These are phyloP conservation scores for Spergularia marina DNA, from an alignment of 148 eudicot species.

Conservation along the genomic window DNA sequence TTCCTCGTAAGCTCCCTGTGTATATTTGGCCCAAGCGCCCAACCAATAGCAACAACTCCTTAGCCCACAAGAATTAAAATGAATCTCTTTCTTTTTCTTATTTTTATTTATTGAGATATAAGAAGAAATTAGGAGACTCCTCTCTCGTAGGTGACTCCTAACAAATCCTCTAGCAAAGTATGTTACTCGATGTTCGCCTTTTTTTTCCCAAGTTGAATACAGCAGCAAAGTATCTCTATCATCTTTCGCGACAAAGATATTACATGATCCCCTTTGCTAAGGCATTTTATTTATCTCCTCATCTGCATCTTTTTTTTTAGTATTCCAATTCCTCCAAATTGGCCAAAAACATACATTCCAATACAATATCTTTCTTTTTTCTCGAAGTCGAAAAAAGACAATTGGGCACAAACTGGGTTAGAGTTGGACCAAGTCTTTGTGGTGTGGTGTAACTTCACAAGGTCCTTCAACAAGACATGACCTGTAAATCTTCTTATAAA, in stretches of 20 bases:
- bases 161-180: no score
- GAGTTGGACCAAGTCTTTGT: constrained; percentile 7
- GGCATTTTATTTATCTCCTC: constrained; percentile 20
- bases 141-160: no score
- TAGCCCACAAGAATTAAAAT: constrained; percentile 19
- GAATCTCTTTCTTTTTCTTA: constrained; percentile 13
- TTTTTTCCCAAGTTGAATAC: constrained; percentile 25
- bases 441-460: not conserved
- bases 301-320: constrained; percentile 15
- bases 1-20: constrained; percentile 12
- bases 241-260: constrained; percentile 24
- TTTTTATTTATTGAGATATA: no score
- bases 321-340: constrained; percentile 16
- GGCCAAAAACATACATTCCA: not conserved
- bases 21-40: not conserved
- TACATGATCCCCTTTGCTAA: constrained; percentile 27
- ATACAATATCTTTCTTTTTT: not conserved
- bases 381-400: not conserved
- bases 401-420: constrained; percentile 13
- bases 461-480: constrained; percentile 1
- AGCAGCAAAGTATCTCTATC: constrained; percentile 25
- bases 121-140: no score
- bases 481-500: constrained; percentile 16
- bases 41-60: constrained; percentile 30
- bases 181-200: not conserved